Base-by-base conservation (phyloP, 371 early-diverging fungal genomes). In the Smittium culicis region DNA sequence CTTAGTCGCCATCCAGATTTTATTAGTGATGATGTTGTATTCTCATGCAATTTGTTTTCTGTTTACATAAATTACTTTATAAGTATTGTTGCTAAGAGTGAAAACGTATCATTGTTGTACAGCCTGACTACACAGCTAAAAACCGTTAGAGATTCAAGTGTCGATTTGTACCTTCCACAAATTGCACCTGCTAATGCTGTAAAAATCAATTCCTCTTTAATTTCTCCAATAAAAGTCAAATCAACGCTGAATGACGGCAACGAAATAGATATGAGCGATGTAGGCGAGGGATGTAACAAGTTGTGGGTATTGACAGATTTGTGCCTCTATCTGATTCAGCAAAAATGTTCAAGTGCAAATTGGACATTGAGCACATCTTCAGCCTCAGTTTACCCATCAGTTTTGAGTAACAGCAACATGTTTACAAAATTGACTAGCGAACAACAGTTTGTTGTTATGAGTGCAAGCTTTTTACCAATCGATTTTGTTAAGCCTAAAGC, bases 1-100 rank as follows among this genome's bases (percentile, higher is more conserved):
- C 74, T 95, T 34, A 87, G 94, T 0, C 88, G 90, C 69, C 94
- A 95, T 70, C 92, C 95, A 0, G 97, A 97, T 72, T 93, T 90
- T 75, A 80, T 82, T 1, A 70, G 72, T 16, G 76, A 84, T 32
- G 69, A 0, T 80, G 82, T 0, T 83, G 85, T 67, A 34, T 63
- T 68, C 0, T 73, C 73, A 67, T 81, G 93, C 25, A 73, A 75
- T 20, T 69, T 82, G 58, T 79, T 85, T 61, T 77, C 80, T 28
- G 81, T 74, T 79, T 96, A 94, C 73, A 79, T 96, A 34, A 85
- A 90, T 61, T 94, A 92, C 71, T 95, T 82, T 72, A 68, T 94
- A 29, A 84, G 83, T 31, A 80, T 86, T 31, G 84, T 93, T 68
- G 91, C 85, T 27, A 86, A 79, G 11, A 71, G 86, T 1, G 90